Percentiles rank a stretch among this genome's conserved stretches.
phyloP scores from a whole-genome alignment of 148 eudicot species.

The Rhododendron mucronatum region DNA sequence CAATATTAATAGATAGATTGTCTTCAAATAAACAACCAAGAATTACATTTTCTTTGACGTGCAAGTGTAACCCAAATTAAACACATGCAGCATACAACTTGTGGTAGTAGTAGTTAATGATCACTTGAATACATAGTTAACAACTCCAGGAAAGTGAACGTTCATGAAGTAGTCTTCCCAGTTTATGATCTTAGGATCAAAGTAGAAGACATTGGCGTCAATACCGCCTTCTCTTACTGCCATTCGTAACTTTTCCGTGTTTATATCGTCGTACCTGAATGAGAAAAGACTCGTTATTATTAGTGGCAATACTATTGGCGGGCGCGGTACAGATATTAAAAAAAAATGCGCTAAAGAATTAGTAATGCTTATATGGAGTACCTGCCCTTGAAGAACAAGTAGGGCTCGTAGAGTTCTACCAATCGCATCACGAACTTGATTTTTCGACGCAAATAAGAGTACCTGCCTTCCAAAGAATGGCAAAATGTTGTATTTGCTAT shows the following conservation, averaged over 20 bases:
- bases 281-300: not conserved
- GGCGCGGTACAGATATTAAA: not conserved
- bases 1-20: not conserved
- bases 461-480: conserved; percentile 39
- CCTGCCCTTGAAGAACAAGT: conserved; percentile 63
- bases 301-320: not conserved
- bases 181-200: conserved; percentile 36
- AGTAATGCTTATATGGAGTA: conserved; percentile 27
- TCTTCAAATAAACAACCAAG: not conserved
- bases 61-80: not conserved
- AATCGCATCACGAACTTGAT: conserved; percentile 46
- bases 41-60: not conserved
- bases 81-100: not conserved
- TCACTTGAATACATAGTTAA: conserved; percentile 38
- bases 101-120: not conserved
- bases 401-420: conserved; percentile 54
- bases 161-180: conserved; percentile 53
- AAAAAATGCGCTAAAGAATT: too few relatives aligned
- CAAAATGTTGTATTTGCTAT: conserved; percentile 45
- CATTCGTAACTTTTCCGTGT: conserved; percentile 29
- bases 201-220: conserved; percentile 38
- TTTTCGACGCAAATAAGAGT: conserved; percentile 37
- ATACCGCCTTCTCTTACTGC: conserved; percentile 17
- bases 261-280: conserved; percentile 41
- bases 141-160: conserved; percentile 40